Evolutionary conservation across 1,139 yeast species (phyloP), one percentile per base, ranked within the genome.

Genomic region (Arxiozyma slooffiae): DNA sequence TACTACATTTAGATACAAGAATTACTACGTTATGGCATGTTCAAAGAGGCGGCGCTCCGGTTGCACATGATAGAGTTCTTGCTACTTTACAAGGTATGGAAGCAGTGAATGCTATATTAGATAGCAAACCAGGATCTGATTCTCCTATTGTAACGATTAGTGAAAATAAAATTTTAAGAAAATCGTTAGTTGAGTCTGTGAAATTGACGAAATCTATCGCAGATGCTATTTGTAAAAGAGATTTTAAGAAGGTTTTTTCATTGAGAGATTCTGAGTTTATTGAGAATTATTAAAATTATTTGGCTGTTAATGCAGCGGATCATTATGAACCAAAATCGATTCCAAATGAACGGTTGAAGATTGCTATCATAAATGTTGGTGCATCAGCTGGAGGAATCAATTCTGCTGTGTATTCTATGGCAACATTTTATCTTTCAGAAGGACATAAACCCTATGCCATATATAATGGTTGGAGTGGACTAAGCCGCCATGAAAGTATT

Each of bases 361-460:
- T 90, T 60, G 98, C 95, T 52, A 79, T 92, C 52, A 76, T 92
- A 56, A 89, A 89, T 63, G 85, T 90, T 52, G 98, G 98, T 57
- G 98, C 98, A 1, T 96, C 98, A 38, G 94, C 97, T 17, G 95
- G 96, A 55, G 97, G 96, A 51, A 81, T 92, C 76, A 92, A 92
- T 71, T 84, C 95, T 53, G 95, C 96, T n/a, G 84, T 92, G 1
- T 80, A 95, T 57, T 92, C 97, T 4, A 88, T 90, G 63, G 94
- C 95, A 2, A 78, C 90, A 21, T 89, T 88, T 72, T 87, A 96
- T 72, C 76, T 89, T 71, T 82, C 95, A 14, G 79, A 81, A 56
- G 98, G 98, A 41, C 97, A 92, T 73, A 79, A 77, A 50, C 85
- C 94, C 34, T 84, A 78, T 60, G 97, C 95, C 22, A 85, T 90